Percentiles rank a stretch among this genome's conserved stretches.
phyloP scores from a whole-genome alignment of 176 grass and related monocot genomes.

The Juncus effusus region DNA sequence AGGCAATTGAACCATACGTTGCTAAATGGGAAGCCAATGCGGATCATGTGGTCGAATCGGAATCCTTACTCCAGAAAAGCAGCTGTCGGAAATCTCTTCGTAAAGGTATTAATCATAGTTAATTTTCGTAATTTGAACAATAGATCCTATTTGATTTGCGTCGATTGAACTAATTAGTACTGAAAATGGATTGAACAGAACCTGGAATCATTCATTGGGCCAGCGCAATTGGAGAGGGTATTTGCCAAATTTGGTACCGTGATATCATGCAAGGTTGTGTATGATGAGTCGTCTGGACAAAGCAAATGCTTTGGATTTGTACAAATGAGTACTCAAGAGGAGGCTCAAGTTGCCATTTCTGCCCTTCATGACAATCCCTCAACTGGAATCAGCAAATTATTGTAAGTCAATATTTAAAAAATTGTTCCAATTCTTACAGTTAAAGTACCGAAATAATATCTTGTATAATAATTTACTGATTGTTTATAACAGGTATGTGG shows the following conservation, averaged over 20 bases:
- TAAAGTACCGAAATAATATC: neutral
- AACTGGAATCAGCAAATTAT: slow-evolving; percentile 26
- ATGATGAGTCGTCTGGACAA: slow-evolving; percentile 45
- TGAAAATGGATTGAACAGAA: slow-evolving; percentile 39
- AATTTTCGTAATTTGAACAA: neutral
- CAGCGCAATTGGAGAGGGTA: slow-evolving; percentile 51
- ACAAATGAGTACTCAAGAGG: slow-evolving; percentile 55
- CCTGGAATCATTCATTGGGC: slow-evolving; percentile 39
- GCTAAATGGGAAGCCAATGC: slow-evolving; percentile 55
- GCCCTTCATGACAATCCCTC: slow-evolving; percentile 50
- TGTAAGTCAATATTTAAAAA: slow-evolving; percentile 40
- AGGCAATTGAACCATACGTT: slow-evolving; percentile 59
- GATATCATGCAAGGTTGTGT: slow-evolving; percentile 70
- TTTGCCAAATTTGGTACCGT: slow-evolving; percentile 67
- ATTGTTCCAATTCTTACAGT: neutral
- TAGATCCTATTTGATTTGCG: neutral
- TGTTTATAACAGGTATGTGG: slow-evolving; percentile 46
- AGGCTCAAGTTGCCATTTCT: slow-evolving; percentile 47
- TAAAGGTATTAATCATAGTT: slow-evolving; percentile 43
- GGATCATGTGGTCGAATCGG: slow-evolving; percentile 81
- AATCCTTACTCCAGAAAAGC: slow-evolving; percentile 61
- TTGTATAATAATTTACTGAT: neutral
- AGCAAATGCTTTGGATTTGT: slow-evolving; percentile 71
- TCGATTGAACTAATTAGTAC: neutral
- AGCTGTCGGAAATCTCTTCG: slow-evolving; percentile 79